A percentile compares a stretch with the other conserved stretches of the same genome.
These are phyloP conservation scores for Ganoderma sinense DNA, from an alignment of 1,284 basidiomycete genomes.

Conservation along the genomic window DNA sequence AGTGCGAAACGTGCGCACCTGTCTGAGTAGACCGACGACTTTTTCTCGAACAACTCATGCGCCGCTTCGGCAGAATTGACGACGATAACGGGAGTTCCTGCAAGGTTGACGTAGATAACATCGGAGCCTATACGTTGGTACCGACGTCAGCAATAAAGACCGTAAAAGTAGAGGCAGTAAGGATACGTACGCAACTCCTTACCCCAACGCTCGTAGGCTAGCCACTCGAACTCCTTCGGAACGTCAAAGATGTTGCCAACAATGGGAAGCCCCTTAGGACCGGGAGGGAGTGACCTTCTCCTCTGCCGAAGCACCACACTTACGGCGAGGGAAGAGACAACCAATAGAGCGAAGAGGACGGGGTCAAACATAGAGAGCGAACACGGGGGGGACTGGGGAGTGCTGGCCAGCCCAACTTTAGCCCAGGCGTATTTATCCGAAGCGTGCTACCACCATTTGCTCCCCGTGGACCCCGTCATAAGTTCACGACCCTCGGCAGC, in stretches of 20 bases:
- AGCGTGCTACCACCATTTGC: conserved; percentile 12
- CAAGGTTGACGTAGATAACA: conserved; percentile 36
- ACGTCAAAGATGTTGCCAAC: conserved; percentile 40
- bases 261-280: conserved; percentile 37
- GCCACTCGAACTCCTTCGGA: conserved; percentile 36
- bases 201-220: conserved; percentile 34
- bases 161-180: not conserved
- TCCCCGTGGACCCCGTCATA: conserved; percentile 25
- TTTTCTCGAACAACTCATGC: conserved; percentile 38
- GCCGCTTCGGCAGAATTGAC: conserved; percentile 38
- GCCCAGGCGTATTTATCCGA: conserved; percentile 25
- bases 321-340: conserved; percentile 16
- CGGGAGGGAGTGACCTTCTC: conserved; percentile 35
- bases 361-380: conserved; percentile 15
- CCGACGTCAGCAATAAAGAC: not conserved
- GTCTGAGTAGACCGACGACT: conserved; percentile 37
- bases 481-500: conserved; percentile 17
- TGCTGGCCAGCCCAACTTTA: conserved; percentile 6
- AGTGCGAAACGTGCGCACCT: conserved; percentile 22
- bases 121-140: conserved; percentile 33
- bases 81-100: conserved; percentile 35
- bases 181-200: conserved; percentile 28
- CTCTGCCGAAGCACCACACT: conserved; percentile 23
- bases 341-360: conserved; percentile 13
- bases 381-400: conserved; percentile 7